A percentile compares a stretch with the other conserved stretches of the same genome.
These are phyloP conservation scores for Monoraphidium neglectum DNA, from an alignment of 139 green algal genomes.

Conservation along the genomic window DNA sequence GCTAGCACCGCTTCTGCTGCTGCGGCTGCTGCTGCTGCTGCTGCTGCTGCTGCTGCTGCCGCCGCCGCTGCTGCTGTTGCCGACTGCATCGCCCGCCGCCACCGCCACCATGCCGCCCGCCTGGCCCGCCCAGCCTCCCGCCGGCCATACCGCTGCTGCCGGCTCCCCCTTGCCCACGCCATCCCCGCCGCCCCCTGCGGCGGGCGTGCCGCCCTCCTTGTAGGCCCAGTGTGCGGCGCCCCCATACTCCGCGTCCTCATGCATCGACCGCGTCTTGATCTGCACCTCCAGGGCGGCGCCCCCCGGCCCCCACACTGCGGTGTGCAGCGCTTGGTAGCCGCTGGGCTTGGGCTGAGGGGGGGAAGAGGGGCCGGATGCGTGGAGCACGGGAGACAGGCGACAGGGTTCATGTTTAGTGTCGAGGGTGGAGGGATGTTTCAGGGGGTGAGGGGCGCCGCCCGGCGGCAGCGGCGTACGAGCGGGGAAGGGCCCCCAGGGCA, in stretches of 20 bases:
- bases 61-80: conserved; percentile 17
- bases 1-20: background rate
- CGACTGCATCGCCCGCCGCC: background rate
- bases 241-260: conserved; percentile 82
- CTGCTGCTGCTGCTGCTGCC: conserved; percentile 6
- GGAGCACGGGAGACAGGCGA: too few relatives aligned
- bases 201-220: conserved; percentile 66
- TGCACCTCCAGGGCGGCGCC: conserved; percentile 81
- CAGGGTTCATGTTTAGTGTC: too few relatives aligned
- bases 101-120: background rate
- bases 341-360: conserved; percentile 82
- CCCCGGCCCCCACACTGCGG: conserved; percentile 66
- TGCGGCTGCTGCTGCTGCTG: conserved; percentile 3
- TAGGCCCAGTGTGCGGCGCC: conserved; percentile 87
- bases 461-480: too few relatives aligned
- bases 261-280: conserved; percentile 70
- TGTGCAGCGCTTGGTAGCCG: conserved; percentile 91
- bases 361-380: too few relatives aligned
- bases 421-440: too few relatives aligned
- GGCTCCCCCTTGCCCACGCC: too few relatives aligned
- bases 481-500: too few relatives aligned
- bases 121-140: too few relatives aligned
- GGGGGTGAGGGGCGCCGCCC: too few relatives aligned
- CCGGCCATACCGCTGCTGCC: too few relatives aligned
- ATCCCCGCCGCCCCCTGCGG: background rate